These are phyloP conservation scores for Metarhizium brunneum DNA, from an alignment of 2,329 filamentous ascomycete genomes.

Conservation along the genomic window DNA sequence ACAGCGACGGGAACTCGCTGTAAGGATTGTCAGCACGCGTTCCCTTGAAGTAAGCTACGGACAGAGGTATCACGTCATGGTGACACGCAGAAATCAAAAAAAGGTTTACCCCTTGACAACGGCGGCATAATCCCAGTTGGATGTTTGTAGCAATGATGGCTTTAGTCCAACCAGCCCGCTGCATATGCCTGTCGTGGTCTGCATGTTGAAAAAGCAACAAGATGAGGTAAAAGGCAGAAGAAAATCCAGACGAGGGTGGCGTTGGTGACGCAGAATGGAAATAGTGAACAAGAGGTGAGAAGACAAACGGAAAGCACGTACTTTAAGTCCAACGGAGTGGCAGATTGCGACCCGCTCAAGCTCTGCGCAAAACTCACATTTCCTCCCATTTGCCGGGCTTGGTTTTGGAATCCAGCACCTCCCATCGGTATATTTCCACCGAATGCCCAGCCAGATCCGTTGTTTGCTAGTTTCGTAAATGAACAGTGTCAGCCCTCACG, in stretches of 20 bases:
- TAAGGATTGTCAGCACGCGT: neutral
- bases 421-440: constrained; percentile 53
- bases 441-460: constrained; percentile 52
- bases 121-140: constrained; percentile 17
- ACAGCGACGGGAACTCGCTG: constrained; percentile 59
- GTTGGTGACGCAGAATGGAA: neutral
- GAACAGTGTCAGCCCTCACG: neutral
- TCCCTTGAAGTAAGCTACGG: neutral
- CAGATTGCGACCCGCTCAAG: constrained; percentile 51
- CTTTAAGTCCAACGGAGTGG: constrained; percentile 55
- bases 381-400: constrained; percentile 44
- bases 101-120: constrained; percentile 21
- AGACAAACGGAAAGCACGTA: constrained; percentile 34
- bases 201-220: neutral
- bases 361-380: constrained; percentile 60
- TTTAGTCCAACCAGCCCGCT: constrained; percentile 8
- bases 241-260: neutral
- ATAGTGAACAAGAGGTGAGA: constrained; percentile 1
- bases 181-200: neutral
- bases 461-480: constrained; percentile 32
- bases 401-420: constrained; percentile 42
- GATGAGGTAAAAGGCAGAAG: neutral
- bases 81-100: constrained; percentile 1
- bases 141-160: constrained; percentile 2
- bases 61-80: neutral